These are phyloP conservation scores for Acorus calamus DNA, from an alignment of 106 monocot genomes.

Conservation along the genomic window DNA sequence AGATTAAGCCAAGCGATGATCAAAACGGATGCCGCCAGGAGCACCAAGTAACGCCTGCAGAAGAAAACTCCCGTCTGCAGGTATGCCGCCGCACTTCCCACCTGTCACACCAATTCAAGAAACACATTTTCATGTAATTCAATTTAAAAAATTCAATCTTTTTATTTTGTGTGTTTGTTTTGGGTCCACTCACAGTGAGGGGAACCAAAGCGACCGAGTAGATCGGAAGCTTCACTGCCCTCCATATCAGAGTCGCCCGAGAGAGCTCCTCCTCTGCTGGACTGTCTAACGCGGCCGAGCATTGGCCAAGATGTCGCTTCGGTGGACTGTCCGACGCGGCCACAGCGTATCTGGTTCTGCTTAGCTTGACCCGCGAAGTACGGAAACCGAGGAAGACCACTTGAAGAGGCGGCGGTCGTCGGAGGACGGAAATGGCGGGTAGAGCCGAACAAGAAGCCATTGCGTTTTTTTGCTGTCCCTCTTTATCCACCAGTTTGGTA, in stretches of 20 bases:
- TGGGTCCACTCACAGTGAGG: slow-evolving; percentile 44
- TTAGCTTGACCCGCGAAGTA: too few relatives aligned
- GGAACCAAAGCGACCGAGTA: slow-evolving; percentile 91
- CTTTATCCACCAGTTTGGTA: too few relatives aligned
- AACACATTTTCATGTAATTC: background rate
- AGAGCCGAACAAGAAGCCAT: too few relatives aligned
- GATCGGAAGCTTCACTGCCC: slow-evolving; percentile 83
- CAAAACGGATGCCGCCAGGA: slow-evolving; percentile 60
- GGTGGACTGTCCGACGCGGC: too few relatives aligned
- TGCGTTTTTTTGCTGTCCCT: too few relatives aligned
- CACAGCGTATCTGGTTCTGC: too few relatives aligned
- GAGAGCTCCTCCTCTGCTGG: slow-evolving; percentile 25
- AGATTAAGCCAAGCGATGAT: slow-evolving; percentile 95
- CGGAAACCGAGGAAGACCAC: too few relatives aligned
- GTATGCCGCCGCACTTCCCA: slow-evolving; percentile 71
- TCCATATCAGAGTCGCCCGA: slow-evolving; percentile 63
- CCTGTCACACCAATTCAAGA: slow-evolving; percentile 25
- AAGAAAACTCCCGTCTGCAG: slow-evolving; percentile 62
- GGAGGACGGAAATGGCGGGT: too few relatives aligned
- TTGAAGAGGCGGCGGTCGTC: too few relatives aligned
- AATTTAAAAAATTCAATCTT: background rate
- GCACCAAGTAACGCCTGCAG: slow-evolving; percentile 36
- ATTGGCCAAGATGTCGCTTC: too few relatives aligned
- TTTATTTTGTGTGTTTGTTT: background rate
- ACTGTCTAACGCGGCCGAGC: too few relatives aligned